phyloP scores from a whole-genome alignment of 2,329 filamentous ascomycete species.

The Penicillium sp. region DNA sequence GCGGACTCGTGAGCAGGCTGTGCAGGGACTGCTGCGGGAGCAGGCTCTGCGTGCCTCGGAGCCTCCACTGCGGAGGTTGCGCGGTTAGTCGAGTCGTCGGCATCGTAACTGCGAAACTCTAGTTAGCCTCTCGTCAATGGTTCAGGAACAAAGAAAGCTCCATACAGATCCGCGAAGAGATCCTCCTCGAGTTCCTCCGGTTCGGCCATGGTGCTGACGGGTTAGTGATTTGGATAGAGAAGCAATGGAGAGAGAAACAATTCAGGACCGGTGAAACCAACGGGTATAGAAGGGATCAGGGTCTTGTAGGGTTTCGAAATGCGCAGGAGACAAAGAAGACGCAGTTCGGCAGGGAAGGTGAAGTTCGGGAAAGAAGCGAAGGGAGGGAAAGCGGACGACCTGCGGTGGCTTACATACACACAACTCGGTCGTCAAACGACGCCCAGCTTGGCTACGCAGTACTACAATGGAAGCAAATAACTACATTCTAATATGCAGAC shows the following conservation, averaged over 20 bases:
- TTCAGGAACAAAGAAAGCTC: not conserved
- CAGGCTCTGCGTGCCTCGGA: conserved; percentile 41
- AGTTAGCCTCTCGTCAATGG: conserved; percentile 9
- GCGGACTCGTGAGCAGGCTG: conserved; percentile 36
- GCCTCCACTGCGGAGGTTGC: conserved; percentile 35
- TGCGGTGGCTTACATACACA: conserved; percentile 22
- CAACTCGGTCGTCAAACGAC: not conserved
- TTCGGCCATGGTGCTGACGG: conserved; percentile 67
- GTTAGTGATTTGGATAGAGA: not conserved
- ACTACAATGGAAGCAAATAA: too few species aligned
- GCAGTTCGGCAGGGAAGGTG: not conserved
- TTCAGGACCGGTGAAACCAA: not conserved
- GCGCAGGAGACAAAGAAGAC: conserved; percentile 9
- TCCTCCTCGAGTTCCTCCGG: conserved; percentile 85
- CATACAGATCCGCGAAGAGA: conserved; percentile 93
- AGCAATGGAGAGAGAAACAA: conserved; percentile 5
- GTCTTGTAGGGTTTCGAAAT: conserved; percentile 1
- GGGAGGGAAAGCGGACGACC: conserved; percentile 24
- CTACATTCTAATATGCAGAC: not conserved
- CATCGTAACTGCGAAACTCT: conserved; percentile 60
- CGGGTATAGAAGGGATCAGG: not conserved
- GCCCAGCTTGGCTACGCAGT: not conserved
- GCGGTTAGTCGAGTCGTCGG: conserved; percentile 58
- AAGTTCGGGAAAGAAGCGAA: conserved; percentile 16
- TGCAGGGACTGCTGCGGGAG: conserved; percentile 33